These are phyloP conservation scores for Blastobotrys malaysiensis DNA, from an alignment of 1,139 yeast genomes.

Conservation along the genomic window DNA sequence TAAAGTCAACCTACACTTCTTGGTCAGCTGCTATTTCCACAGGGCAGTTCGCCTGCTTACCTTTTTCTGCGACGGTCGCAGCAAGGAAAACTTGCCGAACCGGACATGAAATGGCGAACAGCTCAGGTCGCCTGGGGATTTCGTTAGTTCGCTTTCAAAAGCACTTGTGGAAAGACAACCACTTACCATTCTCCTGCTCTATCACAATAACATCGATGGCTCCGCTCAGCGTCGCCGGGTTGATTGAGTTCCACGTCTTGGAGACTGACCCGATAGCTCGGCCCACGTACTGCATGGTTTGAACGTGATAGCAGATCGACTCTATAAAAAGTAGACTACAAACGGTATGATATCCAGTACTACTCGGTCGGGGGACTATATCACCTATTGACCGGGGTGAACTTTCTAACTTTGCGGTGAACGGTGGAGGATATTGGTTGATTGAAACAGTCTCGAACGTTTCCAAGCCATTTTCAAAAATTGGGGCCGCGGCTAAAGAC, in stretches of 20 bases:
- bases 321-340: constrained; percentile 1
- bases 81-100: constrained; percentile 87
- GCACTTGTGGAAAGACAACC: no score
- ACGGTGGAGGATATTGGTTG: not conserved
- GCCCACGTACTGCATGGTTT: constrained; percentile 87
- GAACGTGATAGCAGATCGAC: not conserved
- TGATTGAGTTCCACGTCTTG: constrained; percentile 94
- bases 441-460: not conserved
- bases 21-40: not conserved
- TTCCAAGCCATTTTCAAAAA: not conserved
- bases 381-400: not conserved
- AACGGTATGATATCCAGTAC: not conserved
- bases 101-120: constrained; percentile 97
- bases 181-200: constrained; percentile 71
- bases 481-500: constrained; percentile 1
- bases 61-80: constrained; percentile 94
- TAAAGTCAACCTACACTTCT: constrained; percentile 55
- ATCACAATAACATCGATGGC: constrained; percentile 96
- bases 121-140: constrained; percentile 51
- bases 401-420: not conserved
- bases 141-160: not conserved
- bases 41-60: not conserved
- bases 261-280: constrained; percentile 92
- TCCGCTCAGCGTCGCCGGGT: constrained; percentile 94
- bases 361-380: not conserved